Percentiles rank a stretch among this genome's conserved stretches.
Conservation (phyloP, 208 protist species). For the Jaenimonas drosophilae region DNA sequence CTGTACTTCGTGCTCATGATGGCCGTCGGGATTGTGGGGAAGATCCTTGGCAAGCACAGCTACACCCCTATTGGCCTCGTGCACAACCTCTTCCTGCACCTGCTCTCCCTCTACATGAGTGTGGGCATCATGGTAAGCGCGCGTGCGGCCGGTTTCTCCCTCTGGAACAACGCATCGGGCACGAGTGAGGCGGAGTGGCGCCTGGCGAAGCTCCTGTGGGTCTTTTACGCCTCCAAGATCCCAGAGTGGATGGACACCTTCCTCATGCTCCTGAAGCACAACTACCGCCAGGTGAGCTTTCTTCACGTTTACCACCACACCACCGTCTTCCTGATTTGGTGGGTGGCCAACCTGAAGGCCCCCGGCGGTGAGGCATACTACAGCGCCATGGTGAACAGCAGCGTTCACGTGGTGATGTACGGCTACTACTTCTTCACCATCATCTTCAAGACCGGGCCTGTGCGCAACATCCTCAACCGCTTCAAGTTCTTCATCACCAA, state of each 20-base stretch:
- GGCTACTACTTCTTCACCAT: constrained; percentile 73
- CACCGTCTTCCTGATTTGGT: constrained; percentile 73
- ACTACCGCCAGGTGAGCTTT: constrained; percentile 68
- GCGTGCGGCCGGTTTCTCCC: constrained; percentile 41
- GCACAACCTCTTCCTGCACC: constrained; percentile 59
- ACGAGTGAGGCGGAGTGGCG: constrained; percentile 30
- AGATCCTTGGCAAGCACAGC: constrained; percentile 36
- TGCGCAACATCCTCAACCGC: constrained; percentile 44
- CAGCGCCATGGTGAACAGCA: constrained; percentile 71
- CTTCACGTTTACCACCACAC: constrained; percentile 78
- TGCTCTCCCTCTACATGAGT: constrained; percentile 68
- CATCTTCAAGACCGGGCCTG: constrained; percentile 29
- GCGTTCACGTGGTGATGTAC: constrained; percentile 80
- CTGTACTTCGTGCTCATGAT: constrained; percentile 32
- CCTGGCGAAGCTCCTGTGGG: constrained; percentile 58
- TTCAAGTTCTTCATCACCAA: constrained; percentile 79
- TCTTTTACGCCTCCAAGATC: constrained; percentile 75
- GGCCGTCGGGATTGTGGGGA: constrained; percentile 14
- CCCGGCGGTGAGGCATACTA: constrained; percentile 74
- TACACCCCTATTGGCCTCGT: constrained; percentile 31
- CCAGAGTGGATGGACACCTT: constrained; percentile 72
- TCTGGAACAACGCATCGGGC: constrained; percentile 61
- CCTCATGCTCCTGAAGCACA: constrained; percentile 65
- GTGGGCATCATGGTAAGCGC: constrained; percentile 45
- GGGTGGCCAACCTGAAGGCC: constrained; percentile 25